phyloP scores from a whole-genome alignment of 2,329 filamentous ascomycete species.

The Atkinsonella hypoxylon region DNA sequence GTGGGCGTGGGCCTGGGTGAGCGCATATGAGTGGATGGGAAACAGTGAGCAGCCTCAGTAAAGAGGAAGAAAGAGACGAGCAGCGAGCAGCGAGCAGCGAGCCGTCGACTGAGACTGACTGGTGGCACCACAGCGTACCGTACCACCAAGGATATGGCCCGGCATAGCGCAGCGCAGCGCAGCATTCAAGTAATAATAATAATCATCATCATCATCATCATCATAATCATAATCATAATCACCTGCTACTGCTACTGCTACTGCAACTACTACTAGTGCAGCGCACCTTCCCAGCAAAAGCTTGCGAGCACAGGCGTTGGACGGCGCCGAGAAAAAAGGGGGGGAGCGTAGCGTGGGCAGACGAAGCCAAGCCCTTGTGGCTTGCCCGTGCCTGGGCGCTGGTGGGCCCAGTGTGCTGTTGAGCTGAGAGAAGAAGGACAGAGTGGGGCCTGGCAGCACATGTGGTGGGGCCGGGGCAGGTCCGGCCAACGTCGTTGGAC shows the following conservation, averaged over 20 bases:
- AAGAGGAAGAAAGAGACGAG: neutral
- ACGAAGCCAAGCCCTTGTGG: neutral
- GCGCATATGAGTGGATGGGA: neutral
- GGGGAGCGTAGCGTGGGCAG: neutral
- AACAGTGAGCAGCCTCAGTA: neutral
- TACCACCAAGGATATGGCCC: neutral
- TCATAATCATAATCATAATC: no score
- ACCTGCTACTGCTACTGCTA: no score
- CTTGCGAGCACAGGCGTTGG: neutral
- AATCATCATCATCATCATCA: neutral
- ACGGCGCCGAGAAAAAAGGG: neutral
- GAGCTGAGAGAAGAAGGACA: neutral
- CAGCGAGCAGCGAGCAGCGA: neutral
- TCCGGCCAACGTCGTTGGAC: neutral
- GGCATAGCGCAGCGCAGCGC: neutral
- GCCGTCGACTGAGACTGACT: neutral
- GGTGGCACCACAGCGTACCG: no score
- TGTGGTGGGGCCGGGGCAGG: neutral
- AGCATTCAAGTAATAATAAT: neutral
- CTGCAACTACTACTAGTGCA: no score
- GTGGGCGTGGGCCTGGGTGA: neutral
- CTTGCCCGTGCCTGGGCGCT: slow-evolving; percentile 1
- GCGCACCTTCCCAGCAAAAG: neutral
- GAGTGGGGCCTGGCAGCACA: neutral
- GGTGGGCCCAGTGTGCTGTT: neutral